phyloP scores from a whole-genome alignment of 1,284 basidiomycete species.

The Cystobasidium sp. region DNA sequence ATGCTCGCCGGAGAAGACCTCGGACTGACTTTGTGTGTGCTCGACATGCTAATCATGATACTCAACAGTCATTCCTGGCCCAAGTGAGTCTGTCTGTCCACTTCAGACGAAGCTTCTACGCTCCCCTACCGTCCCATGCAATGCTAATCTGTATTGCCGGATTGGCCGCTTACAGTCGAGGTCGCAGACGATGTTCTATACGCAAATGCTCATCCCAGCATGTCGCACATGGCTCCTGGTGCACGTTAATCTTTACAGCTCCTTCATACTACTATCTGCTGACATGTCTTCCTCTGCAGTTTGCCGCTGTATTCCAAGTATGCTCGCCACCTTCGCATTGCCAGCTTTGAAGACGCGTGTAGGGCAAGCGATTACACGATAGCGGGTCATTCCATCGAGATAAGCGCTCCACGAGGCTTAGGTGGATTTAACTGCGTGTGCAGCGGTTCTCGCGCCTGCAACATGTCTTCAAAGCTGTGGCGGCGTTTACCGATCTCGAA shows the following conservation, averaged over 20 bases:
- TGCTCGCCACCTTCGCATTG: too few species aligned
- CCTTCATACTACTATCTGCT: not conserved
- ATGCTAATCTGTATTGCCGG: conserved; percentile 20
- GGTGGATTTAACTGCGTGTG: too few species aligned
- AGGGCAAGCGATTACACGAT: too few species aligned
- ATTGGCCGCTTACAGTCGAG: conserved; percentile 68
- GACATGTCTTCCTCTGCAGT: conserved; percentile 55
- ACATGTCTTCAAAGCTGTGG: too few species aligned
- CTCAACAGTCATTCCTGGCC: conserved; percentile 40
- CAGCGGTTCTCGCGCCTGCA: too few species aligned
- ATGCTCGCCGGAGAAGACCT: conserved; percentile 6
- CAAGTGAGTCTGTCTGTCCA: conserved; percentile 19
- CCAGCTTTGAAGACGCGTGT: too few species aligned
- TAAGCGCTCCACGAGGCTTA: too few species aligned
- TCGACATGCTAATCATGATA: not conserved
- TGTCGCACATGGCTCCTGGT: conserved; percentile 88
- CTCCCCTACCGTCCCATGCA: not conserved
- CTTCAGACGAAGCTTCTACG: not conserved
- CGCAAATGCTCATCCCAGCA: conserved; percentile 83
- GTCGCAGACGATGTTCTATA: conserved; percentile 69
- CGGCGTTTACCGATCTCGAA: too few species aligned
- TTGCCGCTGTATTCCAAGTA: conserved; percentile 87
- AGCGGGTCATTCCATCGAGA: too few species aligned
- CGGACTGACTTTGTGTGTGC: conserved; percentile 15
- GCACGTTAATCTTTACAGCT: not conserved